phyloP scores from a whole-genome alignment of 805 yeast species.

The Tetrapisispora pingtungensis region DNA sequence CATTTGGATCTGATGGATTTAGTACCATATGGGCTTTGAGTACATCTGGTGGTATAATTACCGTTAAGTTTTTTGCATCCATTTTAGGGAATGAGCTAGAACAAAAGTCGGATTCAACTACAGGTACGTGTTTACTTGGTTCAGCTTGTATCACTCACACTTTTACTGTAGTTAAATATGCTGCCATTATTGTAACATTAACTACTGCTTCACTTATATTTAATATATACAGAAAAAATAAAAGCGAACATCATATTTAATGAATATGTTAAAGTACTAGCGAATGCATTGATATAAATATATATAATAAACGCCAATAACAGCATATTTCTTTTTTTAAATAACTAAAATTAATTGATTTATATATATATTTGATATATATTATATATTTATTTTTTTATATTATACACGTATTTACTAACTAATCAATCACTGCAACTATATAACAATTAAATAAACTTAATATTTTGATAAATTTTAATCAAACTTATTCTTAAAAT shows the following conservation, averaged over 20 bases:
- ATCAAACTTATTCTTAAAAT: background rate
- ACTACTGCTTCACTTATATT: background rate
- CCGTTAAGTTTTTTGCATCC: slow-evolving; percentile 44
- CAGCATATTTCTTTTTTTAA: no score
- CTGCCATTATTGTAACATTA: background rate
- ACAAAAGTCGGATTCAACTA: slow-evolving; percentile 31
- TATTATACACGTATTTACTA: slow-evolving; percentile 1
- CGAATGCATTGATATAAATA: background rate
- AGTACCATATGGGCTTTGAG: slow-evolving; percentile 70
- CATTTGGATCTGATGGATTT: slow-evolving; percentile 56
- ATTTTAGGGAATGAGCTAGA: slow-evolving; percentile 49
- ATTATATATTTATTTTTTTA: background rate
- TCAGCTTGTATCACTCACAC: slow-evolving; percentile 39
- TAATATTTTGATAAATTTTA: background rate
- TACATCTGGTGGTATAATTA: slow-evolving; percentile 58
- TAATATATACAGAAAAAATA: background rate
- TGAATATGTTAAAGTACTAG: no score
- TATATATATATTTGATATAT: no score
- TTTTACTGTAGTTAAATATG: slow-evolving; percentile 11
- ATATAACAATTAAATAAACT: background rate
- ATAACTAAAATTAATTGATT: no score
- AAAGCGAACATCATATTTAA: background rate
- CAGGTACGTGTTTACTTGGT: slow-evolving; percentile 37
- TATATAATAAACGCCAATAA: background rate
- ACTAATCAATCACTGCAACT: background rate